A percentile compares a stretch with the other conserved stretches of the same genome.
Conservation (phyloP, 305 asterid genomes). For the Salvia sclarea region DNA sequence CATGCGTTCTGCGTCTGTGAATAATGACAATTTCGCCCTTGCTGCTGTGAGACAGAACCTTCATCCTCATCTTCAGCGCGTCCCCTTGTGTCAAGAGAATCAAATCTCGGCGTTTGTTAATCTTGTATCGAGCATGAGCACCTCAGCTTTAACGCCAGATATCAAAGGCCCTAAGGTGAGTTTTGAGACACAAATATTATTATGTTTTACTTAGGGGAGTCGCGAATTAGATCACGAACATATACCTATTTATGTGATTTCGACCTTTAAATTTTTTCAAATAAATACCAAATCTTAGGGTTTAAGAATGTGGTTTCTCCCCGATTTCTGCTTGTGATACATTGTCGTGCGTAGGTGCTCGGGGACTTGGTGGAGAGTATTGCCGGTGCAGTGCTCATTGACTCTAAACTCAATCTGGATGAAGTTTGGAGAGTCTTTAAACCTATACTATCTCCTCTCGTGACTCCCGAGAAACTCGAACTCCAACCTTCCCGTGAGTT, state of each 20-base stretch:
- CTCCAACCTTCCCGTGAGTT: conserved; percentile 85
- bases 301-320: neutral
- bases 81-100: conserved; percentile 48
- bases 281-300: too few species aligned
- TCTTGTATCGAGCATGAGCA: conserved; percentile 49
- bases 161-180: conserved; percentile 79
- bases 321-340: neutral
- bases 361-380: conserved; percentile 98
- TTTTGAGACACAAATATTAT: too few species aligned
- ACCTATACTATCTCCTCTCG: conserved; percentile 85
- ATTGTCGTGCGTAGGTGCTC: conserved; percentile 54
- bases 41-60: conserved; percentile 71
- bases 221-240: too few species aligned
- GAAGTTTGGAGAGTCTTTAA: conserved; percentile 81
- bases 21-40: conserved; percentile 80
- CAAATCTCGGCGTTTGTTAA: conserved; percentile 61
- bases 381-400: conserved; percentile 86
- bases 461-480: conserved; percentile 91
- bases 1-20: conserved; percentile 91
- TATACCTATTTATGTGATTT: too few species aligned
- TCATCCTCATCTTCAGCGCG: conserved; percentile 72
- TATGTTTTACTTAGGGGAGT: too few species aligned
- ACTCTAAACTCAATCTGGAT: conserved; percentile 66
- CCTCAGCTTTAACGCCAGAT: conserved; percentile 49
- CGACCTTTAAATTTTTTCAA: too few species aligned